These are phyloP conservation scores for Oxytropis ochrocephala DNA, from an alignment of 306 rosid genomes.

Conservation along the genomic window DNA sequence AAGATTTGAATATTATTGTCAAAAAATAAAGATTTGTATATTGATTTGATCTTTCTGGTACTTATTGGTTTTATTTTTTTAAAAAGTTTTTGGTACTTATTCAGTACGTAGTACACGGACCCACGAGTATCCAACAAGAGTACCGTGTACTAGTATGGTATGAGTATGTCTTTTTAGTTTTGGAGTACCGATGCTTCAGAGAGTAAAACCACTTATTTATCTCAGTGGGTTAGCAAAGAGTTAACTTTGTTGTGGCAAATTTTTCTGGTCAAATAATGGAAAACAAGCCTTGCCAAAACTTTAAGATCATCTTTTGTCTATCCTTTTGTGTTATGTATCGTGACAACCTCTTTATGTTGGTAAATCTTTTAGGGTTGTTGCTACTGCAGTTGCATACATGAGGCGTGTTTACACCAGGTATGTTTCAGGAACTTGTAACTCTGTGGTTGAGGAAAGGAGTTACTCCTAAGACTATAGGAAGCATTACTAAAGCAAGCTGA, in stretches of 20 bases:
- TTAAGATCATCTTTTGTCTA: not conserved
- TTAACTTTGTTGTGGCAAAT: not conserved
- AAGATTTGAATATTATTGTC: not conserved
- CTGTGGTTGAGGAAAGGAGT: not conserved
- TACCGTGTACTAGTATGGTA: no score
- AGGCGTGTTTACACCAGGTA: slow-evolving; percentile 95
- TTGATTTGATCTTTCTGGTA: not conserved
- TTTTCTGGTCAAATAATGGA: not conserved
- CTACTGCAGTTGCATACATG: slow-evolving; percentile 93
- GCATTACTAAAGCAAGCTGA: not conserved
- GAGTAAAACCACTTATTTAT: not conserved
- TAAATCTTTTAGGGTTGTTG: slow-evolving; percentile 72
- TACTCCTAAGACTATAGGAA: not conserved
- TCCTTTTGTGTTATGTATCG: not conserved
- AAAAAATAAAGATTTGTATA: not conserved
- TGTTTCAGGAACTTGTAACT: slow-evolving; percentile 7
- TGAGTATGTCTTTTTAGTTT: no score
- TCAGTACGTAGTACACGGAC: no score
- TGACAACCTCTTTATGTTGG: slow-evolving; percentile 19
- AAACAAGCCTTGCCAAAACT: not conserved
- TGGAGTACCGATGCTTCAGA: no score
- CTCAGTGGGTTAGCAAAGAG: not conserved
- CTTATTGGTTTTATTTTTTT: no score
- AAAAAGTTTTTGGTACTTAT: no score
- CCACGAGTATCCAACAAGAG: no score